These are phyloP conservation scores for Fusarium sp. DNA, from an alignment of 2,329 filamentous ascomycete genomes.

Conservation along the genomic window DNA sequence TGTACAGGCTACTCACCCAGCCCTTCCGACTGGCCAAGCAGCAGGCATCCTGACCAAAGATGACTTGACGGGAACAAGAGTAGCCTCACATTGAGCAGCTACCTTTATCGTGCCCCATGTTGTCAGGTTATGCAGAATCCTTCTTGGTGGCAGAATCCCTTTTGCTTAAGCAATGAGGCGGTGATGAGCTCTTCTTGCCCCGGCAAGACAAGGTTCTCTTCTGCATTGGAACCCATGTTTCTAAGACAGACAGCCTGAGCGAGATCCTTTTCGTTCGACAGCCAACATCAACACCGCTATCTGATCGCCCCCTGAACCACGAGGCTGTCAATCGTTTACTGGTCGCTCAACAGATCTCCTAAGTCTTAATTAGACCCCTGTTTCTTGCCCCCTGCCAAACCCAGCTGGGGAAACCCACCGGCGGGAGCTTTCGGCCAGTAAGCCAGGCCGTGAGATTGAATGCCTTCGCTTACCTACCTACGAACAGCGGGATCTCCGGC, in stretches of 20 bases:
- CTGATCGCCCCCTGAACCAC: slow-evolving; percentile 21
- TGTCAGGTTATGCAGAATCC: neutral
- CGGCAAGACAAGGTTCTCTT: neutral
- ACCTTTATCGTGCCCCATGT: slow-evolving; percentile 15
- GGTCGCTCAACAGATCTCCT: slow-evolving; percentile 36
- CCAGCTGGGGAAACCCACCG: slow-evolving; percentile 40
- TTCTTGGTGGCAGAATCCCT: slow-evolving; percentile 2
- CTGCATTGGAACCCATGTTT: neutral
- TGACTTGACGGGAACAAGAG: slow-evolving; percentile 9
- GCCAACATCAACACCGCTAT: slow-evolving; percentile 16
- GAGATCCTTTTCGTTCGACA: neutral
- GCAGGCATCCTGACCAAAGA: slow-evolving; percentile 23
- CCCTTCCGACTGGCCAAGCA: slow-evolving; percentile 40
- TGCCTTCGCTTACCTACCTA: slow-evolving; percentile 30
- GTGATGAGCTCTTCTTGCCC: slow-evolving; percentile 14
- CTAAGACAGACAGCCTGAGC: neutral
- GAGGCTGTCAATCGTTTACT: slow-evolving; percentile 17
- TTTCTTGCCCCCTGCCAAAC: slow-evolving; percentile 27
- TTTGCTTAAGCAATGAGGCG: slow-evolving; percentile 21
- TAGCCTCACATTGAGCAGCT: slow-evolving; percentile 25
- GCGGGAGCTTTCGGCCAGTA: slow-evolving; percentile 34
- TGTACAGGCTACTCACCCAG: slow-evolving; percentile 28
- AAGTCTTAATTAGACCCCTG: slow-evolving; percentile 35
- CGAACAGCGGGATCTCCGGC: slow-evolving; percentile 33
- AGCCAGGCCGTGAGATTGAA: slow-evolving; percentile 28